These are phyloP conservation scores for Phytophthora sp. DNA, from an alignment of 352 stramenopile genomes.

Conservation along the genomic window DNA sequence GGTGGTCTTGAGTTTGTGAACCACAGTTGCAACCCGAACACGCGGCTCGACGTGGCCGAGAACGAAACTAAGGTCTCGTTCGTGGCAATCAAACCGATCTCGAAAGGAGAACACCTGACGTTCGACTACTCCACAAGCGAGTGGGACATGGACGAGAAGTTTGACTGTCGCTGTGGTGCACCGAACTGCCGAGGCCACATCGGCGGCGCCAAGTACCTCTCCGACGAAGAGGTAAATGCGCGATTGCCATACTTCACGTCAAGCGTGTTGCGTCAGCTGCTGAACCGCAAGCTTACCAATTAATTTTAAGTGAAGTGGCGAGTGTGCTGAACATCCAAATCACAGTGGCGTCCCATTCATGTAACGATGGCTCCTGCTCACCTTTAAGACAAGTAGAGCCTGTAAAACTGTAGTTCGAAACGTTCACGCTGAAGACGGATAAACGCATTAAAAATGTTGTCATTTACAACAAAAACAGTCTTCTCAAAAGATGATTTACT, in stretches of 20 bases:
- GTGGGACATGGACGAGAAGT: constrained; percentile 94
- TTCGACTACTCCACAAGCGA: constrained; percentile 92
- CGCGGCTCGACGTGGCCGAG: constrained; percentile 78
- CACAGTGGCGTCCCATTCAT: background rate
- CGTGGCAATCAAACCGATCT: constrained; percentile 77
- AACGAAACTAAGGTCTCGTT: constrained; percentile 76
- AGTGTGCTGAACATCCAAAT: background rate
- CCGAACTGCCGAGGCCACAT: constrained; percentile 70
- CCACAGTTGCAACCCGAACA: constrained; percentile 89
- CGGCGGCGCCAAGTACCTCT: constrained; percentile 82
- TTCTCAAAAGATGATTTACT: constrained; percentile 1
- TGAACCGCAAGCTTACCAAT: constrained; percentile 57
- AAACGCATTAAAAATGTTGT: constrained; percentile 25
- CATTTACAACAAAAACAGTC: background rate
- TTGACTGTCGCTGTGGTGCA: constrained; percentile 81
- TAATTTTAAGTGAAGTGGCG: constrained; percentile 25
- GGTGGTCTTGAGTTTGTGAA: constrained; percentile 89
- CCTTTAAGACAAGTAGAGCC: background rate
- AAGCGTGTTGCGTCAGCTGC: constrained; percentile 70
- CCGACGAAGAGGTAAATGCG: constrained; percentile 51
- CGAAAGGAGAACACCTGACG: constrained; percentile 73
- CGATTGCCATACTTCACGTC: constrained; percentile 75
- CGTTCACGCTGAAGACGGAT: background rate
- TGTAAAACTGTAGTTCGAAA: constrained; percentile 12
- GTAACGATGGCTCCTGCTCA: background rate